phyloP scores from a whole-genome alignment of 129 eudicot genomes.

The Artemisia tridentata region DNA sequence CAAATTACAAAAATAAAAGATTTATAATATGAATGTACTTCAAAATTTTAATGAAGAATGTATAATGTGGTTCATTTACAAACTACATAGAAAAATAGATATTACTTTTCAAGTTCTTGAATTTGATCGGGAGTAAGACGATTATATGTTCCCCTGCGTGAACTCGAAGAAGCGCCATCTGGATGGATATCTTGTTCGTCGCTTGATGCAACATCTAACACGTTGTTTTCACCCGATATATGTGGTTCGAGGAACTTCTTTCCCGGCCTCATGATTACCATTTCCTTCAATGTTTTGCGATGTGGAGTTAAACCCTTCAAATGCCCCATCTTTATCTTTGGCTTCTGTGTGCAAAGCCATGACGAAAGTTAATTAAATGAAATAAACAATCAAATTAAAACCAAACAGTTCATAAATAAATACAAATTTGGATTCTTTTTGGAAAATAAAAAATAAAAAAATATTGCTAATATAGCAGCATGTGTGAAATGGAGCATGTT shows the following conservation, averaged over 20 bases:
- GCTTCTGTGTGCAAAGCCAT: constrained; percentile 10
- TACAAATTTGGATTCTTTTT: no score
- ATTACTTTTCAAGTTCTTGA: constrained; percentile 19
- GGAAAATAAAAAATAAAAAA: no score
- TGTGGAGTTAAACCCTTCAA: neutral
- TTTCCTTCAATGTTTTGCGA: constrained; percentile 9
- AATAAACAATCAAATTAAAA: neutral
- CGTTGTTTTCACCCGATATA: no score
- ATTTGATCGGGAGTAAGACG: constrained; percentile 9
- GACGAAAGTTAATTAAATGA: neutral
- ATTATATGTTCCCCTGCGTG: neutral
- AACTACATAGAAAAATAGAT: no score
- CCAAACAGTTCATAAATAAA: no score
- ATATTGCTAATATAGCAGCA: no score
- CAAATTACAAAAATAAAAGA: no score
- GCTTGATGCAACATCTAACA: neutral
- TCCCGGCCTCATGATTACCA: neutral
- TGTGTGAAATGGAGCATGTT: no score
- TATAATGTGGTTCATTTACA: no score
- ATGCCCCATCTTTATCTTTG: constrained; percentile 9
- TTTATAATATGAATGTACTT: no score
- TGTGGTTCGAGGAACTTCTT: constrained; percentile 3
- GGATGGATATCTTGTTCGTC: neutral
- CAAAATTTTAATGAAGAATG: no score
- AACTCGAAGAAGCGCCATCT: constrained; percentile 7